Evolutionary conservation across 352 stramenopile species (phyloP), one percentile per base, ranked within the genome.

Genomic region (Phytophthora boehmeriae): DNA sequence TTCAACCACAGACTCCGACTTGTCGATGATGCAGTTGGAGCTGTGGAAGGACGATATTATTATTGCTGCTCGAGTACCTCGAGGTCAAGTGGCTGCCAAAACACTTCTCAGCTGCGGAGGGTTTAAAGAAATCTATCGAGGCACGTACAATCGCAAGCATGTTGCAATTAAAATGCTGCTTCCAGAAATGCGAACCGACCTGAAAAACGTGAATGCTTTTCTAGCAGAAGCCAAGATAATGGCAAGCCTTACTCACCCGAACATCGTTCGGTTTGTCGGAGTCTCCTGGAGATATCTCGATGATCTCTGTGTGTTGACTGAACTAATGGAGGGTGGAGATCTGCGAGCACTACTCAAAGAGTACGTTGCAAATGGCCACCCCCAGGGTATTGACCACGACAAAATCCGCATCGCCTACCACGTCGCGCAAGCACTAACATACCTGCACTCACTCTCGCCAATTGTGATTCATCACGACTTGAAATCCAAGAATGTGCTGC

Each of bases 231-330:
- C 80, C 8, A 71, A 74, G 39, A 38, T 76, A 16, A 74, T 80
- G 58, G 57, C 70, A 0, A 42, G 45, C 9, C 32, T 85, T 9
- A 57, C 71, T 11, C 75, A 85, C 48, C 45, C 64, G 23, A 54
- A 66, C 28, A 78, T 85, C 17, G 72, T 85, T 1, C 49, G 41
- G 11, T 82, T 85, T 28, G 51, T 82, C 16, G 75, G 72, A 1
- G 72, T 82, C 4, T 71, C 75, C n/a, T 85, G 75, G 71, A 63
- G 58, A 16, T 60, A 42, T 28, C 41, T 66, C 22, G 48, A 8
- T 8, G 58, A 67, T 43, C 23, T 66, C 19, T 76, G 69, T 43
- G 50, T 75, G 16, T 43, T 78, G 8, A 50, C 61, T 28, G 69
- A 78, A 34, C 65, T 52, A 22, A 66, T 75, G 53, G 45, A 69